Evolutionary conservation across 2,329 filamentous ascomycete species (phyloP).

Genomic region (Alternaria panax): DNA sequence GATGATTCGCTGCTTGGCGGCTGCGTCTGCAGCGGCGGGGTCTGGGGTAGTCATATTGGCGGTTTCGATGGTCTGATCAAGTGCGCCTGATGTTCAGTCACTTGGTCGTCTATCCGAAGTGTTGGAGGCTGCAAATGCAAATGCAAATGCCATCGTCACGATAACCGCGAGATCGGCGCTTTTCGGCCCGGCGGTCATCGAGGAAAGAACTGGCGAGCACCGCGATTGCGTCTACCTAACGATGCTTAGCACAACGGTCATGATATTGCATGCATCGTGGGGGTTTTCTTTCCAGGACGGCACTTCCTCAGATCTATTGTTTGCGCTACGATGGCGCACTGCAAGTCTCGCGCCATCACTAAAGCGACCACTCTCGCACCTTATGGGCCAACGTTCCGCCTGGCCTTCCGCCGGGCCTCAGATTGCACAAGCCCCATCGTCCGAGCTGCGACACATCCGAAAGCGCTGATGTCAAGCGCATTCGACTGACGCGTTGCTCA

Average conservation of each 20-base stretch:
- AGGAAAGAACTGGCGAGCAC: conserved; percentile 13
- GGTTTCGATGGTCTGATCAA: background rate
- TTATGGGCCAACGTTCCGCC: background rate
- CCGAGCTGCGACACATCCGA: background rate
- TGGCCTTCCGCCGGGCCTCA: background rate
- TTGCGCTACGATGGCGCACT: background rate
- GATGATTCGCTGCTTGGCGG: conserved; percentile 69
- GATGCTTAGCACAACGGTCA: conserved; percentile 20
- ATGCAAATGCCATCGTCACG: conserved; percentile 10
- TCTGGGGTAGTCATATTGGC: conserved; percentile 39
- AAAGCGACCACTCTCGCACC: background rate
- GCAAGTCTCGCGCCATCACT: background rate
- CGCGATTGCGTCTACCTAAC: conserved; percentile 17
- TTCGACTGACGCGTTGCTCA: conserved; percentile 12
- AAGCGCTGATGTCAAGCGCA: conserved; percentile 13
- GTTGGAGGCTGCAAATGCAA: background rate
- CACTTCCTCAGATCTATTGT: background rate
- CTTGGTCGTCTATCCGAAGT: background rate
- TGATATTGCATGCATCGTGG: background rate
- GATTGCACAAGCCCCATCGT: background rate
- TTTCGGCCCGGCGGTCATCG: conserved; percentile 18
- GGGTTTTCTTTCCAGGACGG: background rate
- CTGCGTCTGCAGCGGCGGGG: conserved; percentile 54
- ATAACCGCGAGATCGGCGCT: background rate
- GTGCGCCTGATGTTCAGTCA: background rate